Evolutionary conservation across 2,329 filamentous ascomycete species (phyloP).

Genomic region (Colletotrichum falcatum): DNA sequence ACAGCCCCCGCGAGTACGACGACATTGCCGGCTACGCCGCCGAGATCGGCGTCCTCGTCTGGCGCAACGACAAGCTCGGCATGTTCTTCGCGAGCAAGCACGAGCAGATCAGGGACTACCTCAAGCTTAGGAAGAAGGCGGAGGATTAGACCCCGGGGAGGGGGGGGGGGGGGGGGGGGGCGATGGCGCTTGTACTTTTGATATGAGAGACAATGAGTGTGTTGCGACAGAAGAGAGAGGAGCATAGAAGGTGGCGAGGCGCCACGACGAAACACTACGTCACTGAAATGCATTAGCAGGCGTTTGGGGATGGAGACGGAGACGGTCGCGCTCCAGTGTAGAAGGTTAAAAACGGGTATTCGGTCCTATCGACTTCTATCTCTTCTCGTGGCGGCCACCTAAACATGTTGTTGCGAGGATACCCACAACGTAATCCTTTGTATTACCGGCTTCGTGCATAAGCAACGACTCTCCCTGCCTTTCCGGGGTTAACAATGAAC

Average conservation of each 20-base stretch:
- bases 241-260: neutral
- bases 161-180: too few species aligned
- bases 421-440: neutral
- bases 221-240: too few species aligned
- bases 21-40: constrained; percentile 83
- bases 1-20: constrained; percentile 75
- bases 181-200: constrained; percentile 1
- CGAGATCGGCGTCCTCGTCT: constrained; percentile 89
- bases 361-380: constrained; percentile 31
- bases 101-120: constrained; percentile 87
- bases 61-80: constrained; percentile 82
- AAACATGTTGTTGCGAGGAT: constrained; percentile 13
- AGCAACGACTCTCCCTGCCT: neutral
- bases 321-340: constrained; percentile 22
- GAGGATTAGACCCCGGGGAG: constrained; percentile 47
- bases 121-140: constrained; percentile 73
- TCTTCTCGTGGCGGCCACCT: constrained; percentile 28
- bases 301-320: constrained; percentile 39
- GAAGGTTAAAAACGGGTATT: constrained; percentile 34
- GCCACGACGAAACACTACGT: constrained; percentile 1
- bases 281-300: constrained; percentile 40
- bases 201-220: neutral
- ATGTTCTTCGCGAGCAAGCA: constrained; percentile 94
- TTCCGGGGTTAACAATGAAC: constrained; percentile 8
- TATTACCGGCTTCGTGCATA: constrained; percentile 11